phyloP scores from a whole-genome alignment of 2,329 filamentous ascomycete species.

The Zymoseptoria tritici region DNA sequence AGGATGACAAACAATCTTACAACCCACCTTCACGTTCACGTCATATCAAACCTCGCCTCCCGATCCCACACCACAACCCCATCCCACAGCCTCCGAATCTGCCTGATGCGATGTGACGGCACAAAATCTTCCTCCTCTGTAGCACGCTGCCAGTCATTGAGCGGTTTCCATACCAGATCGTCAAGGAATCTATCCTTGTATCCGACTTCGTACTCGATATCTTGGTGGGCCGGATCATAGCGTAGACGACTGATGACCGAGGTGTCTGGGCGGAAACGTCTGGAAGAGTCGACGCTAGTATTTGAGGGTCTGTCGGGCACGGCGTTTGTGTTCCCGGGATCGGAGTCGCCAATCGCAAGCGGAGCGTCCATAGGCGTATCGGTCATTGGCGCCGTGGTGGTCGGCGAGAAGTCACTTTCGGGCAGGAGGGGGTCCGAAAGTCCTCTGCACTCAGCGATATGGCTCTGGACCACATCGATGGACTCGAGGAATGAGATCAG shows the following conservation, averaged over 20 bases:
- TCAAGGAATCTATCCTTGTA: constrained; percentile 46
- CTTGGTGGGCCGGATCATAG: constrained; percentile 42
- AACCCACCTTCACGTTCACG: not conserved
- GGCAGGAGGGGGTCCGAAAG: not conserved
- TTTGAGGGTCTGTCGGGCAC: not conserved
- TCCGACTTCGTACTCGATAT: constrained; percentile 43
- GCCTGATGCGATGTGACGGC: constrained; percentile 47
- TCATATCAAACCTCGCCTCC: constrained; percentile 22
- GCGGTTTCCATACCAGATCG: constrained; percentile 40
- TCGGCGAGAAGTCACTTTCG: not conserved
- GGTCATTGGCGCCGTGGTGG: not conserved
- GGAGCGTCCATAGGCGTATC: not conserved
- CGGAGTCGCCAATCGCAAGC: not conserved
- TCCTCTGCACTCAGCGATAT: not conserved
- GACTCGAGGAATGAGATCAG: not conserved
- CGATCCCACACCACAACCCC: constrained; percentile 45
- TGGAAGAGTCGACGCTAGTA: not conserved
- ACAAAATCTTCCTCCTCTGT: constrained; percentile 51
- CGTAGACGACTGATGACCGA: constrained; percentile 28
- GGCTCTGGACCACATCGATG: not conserved
- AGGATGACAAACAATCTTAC: not conserved
- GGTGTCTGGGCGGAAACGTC: constrained; percentile 3
- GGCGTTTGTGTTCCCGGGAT: not conserved
- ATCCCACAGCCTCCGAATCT: constrained; percentile 38
- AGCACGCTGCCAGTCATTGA: constrained; percentile 46